Evolutionary conservation across 495 filamentous ascomycete genomes (phyloP).

Genomic region (Penicillium atrosanguineum): DNA sequence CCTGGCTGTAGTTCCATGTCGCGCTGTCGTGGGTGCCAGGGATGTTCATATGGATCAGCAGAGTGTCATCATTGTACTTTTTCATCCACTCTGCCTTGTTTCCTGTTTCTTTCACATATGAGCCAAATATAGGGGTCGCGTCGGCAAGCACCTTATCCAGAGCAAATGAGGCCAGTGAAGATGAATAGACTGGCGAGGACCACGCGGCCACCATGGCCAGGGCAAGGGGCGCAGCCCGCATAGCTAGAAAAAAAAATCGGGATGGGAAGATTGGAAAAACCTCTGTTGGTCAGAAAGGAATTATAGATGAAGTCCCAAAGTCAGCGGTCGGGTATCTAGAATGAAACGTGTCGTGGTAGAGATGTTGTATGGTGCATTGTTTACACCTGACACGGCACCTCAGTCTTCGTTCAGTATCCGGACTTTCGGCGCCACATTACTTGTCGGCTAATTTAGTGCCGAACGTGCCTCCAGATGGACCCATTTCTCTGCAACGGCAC

Average conservation of each 20-base stretch:
- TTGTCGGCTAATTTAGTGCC: background rate
- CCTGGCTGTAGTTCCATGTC: conserved; percentile 53
- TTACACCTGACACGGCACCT: background rate
- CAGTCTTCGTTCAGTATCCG: background rate
- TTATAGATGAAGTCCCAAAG: too few relatives aligned
- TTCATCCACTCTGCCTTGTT: conserved; percentile 48
- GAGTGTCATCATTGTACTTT: conserved; percentile 36
- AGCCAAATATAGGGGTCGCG: conserved; percentile 42
- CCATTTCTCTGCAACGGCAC: background rate
- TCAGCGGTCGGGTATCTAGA: too few relatives aligned
- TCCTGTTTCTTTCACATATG: conserved; percentile 22
- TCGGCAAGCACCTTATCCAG: conserved; percentile 42
- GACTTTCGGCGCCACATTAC: background rate
- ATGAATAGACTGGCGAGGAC: conserved; percentile 1
- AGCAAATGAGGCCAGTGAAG: conserved; percentile 31
- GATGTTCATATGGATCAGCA: conserved; percentile 48
- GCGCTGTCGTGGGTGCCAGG: conserved; percentile 54
- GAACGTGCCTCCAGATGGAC: background rate
- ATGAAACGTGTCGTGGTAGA: background rate
- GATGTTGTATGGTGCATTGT: background rate
- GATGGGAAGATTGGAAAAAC: too few relatives aligned
- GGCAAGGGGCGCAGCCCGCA: background rate
- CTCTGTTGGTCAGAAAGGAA: too few relatives aligned
- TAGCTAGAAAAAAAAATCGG: background rate
- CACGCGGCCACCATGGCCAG: conserved; percentile 3